These are phyloP conservation scores for Gracilaria domingensis DNA, from an alignment of 23 red algal genomes.

Conservation along the genomic window DNA sequence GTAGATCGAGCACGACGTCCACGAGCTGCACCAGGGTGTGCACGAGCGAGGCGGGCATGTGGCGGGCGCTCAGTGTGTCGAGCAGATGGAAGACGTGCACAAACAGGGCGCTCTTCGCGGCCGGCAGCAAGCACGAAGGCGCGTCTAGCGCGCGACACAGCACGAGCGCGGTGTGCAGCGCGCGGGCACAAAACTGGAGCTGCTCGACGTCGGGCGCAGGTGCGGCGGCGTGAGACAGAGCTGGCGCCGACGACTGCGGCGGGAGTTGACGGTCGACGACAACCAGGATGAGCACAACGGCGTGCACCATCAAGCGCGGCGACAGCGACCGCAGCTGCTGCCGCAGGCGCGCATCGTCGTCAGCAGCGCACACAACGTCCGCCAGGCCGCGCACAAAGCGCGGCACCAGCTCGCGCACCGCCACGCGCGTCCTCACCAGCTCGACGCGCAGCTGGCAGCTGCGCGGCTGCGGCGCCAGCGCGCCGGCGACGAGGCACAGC, in stretches of 20 bases:
- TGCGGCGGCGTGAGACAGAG: too few species aligned
- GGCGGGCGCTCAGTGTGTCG: background rate
- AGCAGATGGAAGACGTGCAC: background rate
- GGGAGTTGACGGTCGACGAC: background rate
- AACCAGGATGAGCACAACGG: slow-evolving; percentile 8
- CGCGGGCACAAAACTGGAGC: background rate
- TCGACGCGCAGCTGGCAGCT: too few species aligned
- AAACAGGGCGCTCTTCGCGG: background rate
- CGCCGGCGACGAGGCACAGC: too few species aligned
- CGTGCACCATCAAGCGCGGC: slow-evolving; percentile 20
- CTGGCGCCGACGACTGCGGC: background rate
- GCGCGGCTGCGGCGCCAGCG: too few species aligned
- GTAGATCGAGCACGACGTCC: background rate
- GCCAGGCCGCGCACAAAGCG: slow-evolving; percentile 2
- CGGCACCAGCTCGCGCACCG: too few species aligned
- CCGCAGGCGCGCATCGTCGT: background rate
- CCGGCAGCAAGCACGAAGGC: background rate
- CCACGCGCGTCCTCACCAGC: too few species aligned
- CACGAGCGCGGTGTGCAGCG: background rate
- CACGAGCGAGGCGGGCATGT: background rate
- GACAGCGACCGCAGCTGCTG: background rate
- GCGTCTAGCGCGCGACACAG: background rate
- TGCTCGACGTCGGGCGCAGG: too few species aligned
- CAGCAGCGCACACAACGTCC: too few species aligned
- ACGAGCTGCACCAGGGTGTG: background rate